Base-by-base conservation (phyloP, 1,284 basidiomycete species). In the Malassezia pachydermatis region DNA sequence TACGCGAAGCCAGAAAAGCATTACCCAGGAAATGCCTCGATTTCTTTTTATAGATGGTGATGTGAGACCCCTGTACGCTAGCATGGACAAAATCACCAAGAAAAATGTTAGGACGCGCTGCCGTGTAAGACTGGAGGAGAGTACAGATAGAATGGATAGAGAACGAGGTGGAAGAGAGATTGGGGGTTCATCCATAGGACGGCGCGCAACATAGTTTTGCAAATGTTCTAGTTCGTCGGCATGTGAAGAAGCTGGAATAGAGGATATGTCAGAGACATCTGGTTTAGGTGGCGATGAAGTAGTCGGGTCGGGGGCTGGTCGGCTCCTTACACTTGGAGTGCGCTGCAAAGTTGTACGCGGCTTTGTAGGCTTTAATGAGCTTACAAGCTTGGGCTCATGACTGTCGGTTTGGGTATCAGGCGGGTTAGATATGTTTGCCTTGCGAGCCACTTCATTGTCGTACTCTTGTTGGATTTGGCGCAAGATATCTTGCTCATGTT, bases 401-500 rank as follows among this genome's bases (percentile, higher is more conserved):
- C n/a, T n/a, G n/a, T n/a, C n/a, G n/a, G n/a, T n/a, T n/a, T n/a
- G n/a, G n/a, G n/a, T n/a, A n/a, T n/a, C n/a, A n/a, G n/a, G n/a
- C n/a, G n/a, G n/a, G n/a, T n/a, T n/a, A n/a, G n/a, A n/a, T n/a
- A n/a, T n/a, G n/a, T n/a, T n/a, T n/a, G n/a, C n/a, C 17, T 11
- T 37, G 11, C 33, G 6, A 10, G 34, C 34, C 34, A 36, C 20
- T 36, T 36, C 34, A 20, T 17, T 10, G 3, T 54, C 50, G 34
- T 63, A 65, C 14, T 46, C 41, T 34, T 53, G 41, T 17, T 55
- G 51, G 0, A 57, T 59, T 5, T 25, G 51, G 0, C 51, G 44
- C 4, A 55, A 24, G 2, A 57, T 48, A 14, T 56, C 54, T 14
- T 42, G 44, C 40, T 63, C 60, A n/a, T 52, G 37, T 32, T 55